Base-by-base conservation (phyloP, 805 yeast genomes). In the Naumovozyma castellii region DNA sequence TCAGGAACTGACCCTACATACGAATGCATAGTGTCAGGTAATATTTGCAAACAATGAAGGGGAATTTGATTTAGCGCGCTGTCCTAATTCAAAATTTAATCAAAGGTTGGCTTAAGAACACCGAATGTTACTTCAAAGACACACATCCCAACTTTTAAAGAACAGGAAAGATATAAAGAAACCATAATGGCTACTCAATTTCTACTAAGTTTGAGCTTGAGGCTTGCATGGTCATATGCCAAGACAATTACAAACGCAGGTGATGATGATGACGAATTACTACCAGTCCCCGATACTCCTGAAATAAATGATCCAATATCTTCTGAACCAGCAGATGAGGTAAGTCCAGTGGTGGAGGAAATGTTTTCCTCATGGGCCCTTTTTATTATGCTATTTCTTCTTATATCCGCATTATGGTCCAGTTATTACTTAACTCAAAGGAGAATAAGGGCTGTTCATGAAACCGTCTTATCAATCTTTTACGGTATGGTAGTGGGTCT, bases 301-400 rank as follows among this genome's bases (percentile, higher is more conserved):
- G 55, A 40, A 18, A 51, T 50, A 20, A 51, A 43, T 14, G 68
- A 61, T 37, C 61, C 71, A 0, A 51, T 62, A 8, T 57, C 64
- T 2, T 76, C 70, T 35, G 84, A 73, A 49, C 85, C 78, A 28
- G 78, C 70, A 12, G 80, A 72, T 12, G 75, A 70, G 22, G 71
- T 80, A 5, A 86, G 84, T 54, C 96, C 97, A 0, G 82, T 86
- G 16, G 78, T 90, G 3, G 96, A 90, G 53, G 99, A 92, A 61
- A 86, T 92, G 51, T 92, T 87, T 61, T 84, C 95, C 4, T 86
- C 97, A 0, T 92, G 98, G 99, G 97, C 98, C 0, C 66, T 92
- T 22, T 88, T 87, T 62, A 94, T 92, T 43, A 69, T 92, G 46
- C 60, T 92, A 36, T 76, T 83, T 42, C 68, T 92, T 34, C 67